phyloP scores from a whole-genome alignment of 2,329 filamentous ascomycete species.

The Fusarium succisae region DNA sequence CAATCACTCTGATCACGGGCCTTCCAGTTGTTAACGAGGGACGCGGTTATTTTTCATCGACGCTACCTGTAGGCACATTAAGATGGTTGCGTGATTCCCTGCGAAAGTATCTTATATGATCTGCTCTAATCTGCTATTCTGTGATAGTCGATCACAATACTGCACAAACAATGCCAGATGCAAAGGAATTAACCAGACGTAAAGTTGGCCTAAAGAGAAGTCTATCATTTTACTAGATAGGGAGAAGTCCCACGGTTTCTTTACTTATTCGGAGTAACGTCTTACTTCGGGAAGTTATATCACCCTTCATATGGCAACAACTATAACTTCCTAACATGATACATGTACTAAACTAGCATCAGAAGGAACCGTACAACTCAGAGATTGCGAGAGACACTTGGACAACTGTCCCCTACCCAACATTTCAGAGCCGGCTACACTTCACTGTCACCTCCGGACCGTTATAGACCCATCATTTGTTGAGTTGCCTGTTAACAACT shows the following conservation, averaged over 20 bases:
- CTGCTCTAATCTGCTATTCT: background rate
- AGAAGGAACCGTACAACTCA: background rate
- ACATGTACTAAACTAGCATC: background rate
- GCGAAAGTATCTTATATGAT: background rate
- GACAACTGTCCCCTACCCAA: background rate
- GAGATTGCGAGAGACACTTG: background rate
- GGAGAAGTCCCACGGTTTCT: background rate
- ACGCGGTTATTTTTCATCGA: too few relatives aligned
- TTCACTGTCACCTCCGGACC: background rate
- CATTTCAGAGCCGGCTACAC: background rate
- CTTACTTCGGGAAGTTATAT: background rate
- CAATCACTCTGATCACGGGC: background rate
- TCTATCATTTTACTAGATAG: background rate
- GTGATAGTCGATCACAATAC: too few relatives aligned
- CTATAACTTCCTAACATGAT: background rate
- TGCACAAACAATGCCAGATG: background rate
- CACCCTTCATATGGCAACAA: background rate
- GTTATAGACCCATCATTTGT: background rate
- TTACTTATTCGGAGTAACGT: background rate
- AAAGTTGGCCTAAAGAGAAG: background rate
- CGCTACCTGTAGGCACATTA: background rate
- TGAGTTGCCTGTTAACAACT: background rate
- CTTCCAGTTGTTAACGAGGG: background rate
- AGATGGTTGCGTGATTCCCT: background rate
- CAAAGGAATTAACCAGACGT: background rate